Evolutionary conservation across 768 basidiomycete genomes (phyloP).

Genomic region (Lanmaoa rubissima): DNA sequence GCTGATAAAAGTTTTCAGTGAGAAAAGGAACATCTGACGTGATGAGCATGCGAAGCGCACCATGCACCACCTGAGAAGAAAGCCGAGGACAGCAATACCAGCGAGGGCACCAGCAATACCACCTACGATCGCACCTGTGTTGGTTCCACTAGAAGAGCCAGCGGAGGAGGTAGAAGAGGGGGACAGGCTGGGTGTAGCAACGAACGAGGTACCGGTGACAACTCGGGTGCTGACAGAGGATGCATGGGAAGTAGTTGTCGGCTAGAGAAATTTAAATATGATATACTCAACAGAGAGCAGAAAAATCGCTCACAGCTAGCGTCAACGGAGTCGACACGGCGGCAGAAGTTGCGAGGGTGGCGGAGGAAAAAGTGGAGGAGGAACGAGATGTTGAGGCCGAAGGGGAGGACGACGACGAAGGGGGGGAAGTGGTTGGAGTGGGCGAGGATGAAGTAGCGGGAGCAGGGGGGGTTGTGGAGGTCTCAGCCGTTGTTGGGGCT

Average conservation of each 20-base stretch:
- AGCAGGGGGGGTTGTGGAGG: constrained; percentile 13
- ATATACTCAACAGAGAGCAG: not conserved
- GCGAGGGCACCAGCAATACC: constrained; percentile 48
- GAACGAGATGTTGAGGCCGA: not conserved
- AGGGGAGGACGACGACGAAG: constrained; percentile 9
- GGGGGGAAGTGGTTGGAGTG: constrained; percentile 2
- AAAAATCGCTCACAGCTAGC: constrained; percentile 21
- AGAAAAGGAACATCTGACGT: not conserved
- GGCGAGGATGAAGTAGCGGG: constrained; percentile 2
- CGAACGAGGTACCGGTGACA: not conserved
- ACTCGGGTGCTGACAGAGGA: not conserved
- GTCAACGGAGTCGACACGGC: not conserved
- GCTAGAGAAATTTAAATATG: not conserved
- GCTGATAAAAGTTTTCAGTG: constrained; percentile 29
- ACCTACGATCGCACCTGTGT: constrained; percentile 32
- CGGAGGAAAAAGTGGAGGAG: constrained; percentile 5
- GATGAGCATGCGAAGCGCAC: constrained; percentile 31
- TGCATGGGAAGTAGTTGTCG: not conserved
- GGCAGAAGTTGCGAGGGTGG: constrained; percentile 1
- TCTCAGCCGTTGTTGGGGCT: constrained; percentile 14
- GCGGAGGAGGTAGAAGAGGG: constrained; percentile 30
- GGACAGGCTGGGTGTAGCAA: constrained; percentile 2
- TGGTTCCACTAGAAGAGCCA: constrained; percentile 36
- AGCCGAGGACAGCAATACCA: constrained; percentile 39
- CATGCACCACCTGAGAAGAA: constrained; percentile 46